Conservation (phyloP, 2,329 filamentous ascomycete species). For the Aspergillus novoparasiticus region DNA sequence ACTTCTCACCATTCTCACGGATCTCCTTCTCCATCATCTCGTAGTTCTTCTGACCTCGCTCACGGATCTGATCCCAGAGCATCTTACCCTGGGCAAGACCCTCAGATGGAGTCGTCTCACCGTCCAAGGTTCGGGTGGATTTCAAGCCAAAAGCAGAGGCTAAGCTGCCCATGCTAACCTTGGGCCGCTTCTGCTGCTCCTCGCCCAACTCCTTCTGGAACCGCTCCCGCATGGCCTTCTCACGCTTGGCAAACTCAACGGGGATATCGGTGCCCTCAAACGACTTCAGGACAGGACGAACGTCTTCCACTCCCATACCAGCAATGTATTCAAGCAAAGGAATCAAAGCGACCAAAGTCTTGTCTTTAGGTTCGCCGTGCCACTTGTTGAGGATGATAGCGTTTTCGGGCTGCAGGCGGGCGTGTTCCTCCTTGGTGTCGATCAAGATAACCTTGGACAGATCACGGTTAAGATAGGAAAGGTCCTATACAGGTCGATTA, state of each 20-base stretch:
- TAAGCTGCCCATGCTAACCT: conserved; percentile 66
- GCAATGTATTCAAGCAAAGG: conserved; percentile 97
- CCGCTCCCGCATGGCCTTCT: conserved; percentile 80
- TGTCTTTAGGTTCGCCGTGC: conserved; percentile 81
- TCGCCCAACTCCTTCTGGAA: conserved; percentile 77
- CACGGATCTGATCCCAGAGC: conserved; percentile 90
- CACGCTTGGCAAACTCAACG: conserved; percentile 82
- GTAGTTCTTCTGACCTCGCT: conserved; percentile 88
- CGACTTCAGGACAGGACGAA: conserved; percentile 81
- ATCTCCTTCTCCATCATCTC: conserved; percentile 88
- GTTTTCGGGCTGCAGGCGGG: conserved; percentile 92
- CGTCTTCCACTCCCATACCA: conserved; percentile 87
- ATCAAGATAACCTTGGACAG: conserved; percentile 93
- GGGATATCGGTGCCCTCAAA: conserved; percentile 91
- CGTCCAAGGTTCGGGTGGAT: conserved; percentile 61
- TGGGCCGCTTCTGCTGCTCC: conserved; percentile 65
- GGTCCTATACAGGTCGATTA: conserved; percentile 61
- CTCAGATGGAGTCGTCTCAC: conserved; percentile 71
- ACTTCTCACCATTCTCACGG: conserved; percentile 88
- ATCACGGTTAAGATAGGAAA: conserved; percentile 96
- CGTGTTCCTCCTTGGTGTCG: conserved; percentile 80
- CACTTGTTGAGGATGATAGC: conserved; percentile 89
- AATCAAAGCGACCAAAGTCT: conserved; percentile 82
- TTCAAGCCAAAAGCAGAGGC: conserved; percentile 78
- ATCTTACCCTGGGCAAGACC: conserved; percentile 92